These are phyloP conservation scores for Trypanosoma boissoni DNA, from an alignment of 208 protist species.

Conservation along the genomic window DNA sequence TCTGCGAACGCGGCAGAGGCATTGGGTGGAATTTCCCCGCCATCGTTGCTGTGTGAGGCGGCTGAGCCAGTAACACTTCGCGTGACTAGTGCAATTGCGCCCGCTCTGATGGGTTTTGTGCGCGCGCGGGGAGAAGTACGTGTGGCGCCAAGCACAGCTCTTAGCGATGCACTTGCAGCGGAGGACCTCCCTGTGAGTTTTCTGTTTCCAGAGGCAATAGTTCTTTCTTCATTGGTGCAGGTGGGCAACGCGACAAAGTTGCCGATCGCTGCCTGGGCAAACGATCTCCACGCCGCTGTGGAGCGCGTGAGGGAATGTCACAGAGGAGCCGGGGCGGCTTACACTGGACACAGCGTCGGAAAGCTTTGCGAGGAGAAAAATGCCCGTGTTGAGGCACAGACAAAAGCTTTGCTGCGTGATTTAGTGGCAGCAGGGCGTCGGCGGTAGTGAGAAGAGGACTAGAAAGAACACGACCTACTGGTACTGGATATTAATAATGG, in stretches of 20 bases:
- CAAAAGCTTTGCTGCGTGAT: conserved; percentile 20
- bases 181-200: conserved; percentile 28
- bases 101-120: conserved; percentile 35
- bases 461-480: not conserved
- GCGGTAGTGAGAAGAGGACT: conserved; percentile 11
- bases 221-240: conserved; percentile 60
- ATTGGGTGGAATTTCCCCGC: not conserved
- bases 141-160: conserved; percentile 13
- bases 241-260: conserved; percentile 32
- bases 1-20: not conserved
- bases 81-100: conserved; percentile 31
- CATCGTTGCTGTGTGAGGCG: conserved; percentile 5
- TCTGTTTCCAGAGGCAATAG: conserved; percentile 61
- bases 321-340: not conserved
- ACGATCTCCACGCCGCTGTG: conserved; percentile 28
- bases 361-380: conserved; percentile 10
- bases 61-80: conserved; percentile 27
- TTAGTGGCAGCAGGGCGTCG: conserved; percentile 13
- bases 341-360: not conserved
- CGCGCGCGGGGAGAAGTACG: conserved; percentile 24
- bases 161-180: conserved; percentile 26
- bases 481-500: not conserved
- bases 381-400: conserved; percentile 1
- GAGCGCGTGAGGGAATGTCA: conserved; percentile 10
- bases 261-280: conserved; percentile 51